Evolutionary conservation across 306 rosid genomes (phyloP).

Genomic region (Pyrus bretschneideri): DNA sequence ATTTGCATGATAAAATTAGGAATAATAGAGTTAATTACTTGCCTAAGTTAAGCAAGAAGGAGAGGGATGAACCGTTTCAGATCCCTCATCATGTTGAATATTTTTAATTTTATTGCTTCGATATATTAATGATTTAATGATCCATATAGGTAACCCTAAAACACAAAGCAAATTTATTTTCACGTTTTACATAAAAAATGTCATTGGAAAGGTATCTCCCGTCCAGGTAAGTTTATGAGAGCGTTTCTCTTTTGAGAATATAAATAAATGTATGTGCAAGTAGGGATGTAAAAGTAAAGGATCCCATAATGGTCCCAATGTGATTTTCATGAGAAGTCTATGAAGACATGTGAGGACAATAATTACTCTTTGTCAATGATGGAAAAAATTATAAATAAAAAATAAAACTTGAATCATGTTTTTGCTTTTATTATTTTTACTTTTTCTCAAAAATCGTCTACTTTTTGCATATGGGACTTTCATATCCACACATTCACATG

Average conservation of each 20-base stretch:
- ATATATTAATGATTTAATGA: constrained; percentile 5
- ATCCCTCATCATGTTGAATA: constrained; percentile 62
- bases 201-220: too few relatives aligned
- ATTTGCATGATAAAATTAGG: constrained; percentile 38
- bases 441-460: constrained; percentile 16
- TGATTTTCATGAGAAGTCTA: constrained; percentile 62
- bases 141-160: constrained; percentile 24
- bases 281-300: constrained; percentile 37
- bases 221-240: background rate
- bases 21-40: constrained; percentile 42
- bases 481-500: constrained; percentile 69
- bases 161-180: constrained; percentile 14
- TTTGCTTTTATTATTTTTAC: background rate
- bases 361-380: constrained; percentile 61
- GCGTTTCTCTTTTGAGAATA: background rate
- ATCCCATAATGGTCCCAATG: constrained; percentile 78
- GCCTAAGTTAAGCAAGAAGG: constrained; percentile 67
- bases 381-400: constrained; percentile 29
- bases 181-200: background rate
- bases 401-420: background rate
- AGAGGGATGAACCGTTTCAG: constrained; percentile 76
- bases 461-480: constrained; percentile 38
- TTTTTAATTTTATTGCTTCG: constrained; percentile 33
- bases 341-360: constrained; percentile 89
- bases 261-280: constrained; percentile 3